Conservation (phyloP, 768 basidiomycete genomes). For the Psilocybe azurescens region DNA sequence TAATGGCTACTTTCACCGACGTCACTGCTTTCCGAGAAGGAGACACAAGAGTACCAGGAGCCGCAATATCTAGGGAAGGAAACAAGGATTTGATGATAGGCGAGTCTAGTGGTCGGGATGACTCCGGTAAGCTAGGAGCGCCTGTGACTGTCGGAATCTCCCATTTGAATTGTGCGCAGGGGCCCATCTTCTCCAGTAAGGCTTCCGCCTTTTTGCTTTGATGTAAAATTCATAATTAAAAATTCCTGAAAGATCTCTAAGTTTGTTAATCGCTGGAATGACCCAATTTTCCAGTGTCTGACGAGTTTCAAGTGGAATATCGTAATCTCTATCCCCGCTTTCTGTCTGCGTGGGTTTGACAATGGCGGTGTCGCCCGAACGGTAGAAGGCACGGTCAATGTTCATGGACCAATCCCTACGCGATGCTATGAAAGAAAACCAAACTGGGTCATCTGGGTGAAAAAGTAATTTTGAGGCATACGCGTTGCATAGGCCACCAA, state of each 20-base stretch:
- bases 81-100: background rate
- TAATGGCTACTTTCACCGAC: background rate
- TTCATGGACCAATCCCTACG: background rate
- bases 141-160: conserved; percentile 3
- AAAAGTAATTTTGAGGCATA: background rate
- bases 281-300: background rate
- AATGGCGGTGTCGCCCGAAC: background rate
- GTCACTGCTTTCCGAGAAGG: background rate
- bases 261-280: background rate
- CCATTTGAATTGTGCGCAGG: background rate
- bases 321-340: background rate
- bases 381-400: background rate
- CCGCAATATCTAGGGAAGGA: background rate
- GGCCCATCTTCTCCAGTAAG: background rate
- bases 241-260: background rate
- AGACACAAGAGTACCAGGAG: background rate
- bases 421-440: background rate
- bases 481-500: background rate
- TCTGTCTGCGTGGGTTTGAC: background rate
- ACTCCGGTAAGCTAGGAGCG: background rate
- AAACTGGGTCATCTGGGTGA: background rate
- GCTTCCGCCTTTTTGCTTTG: background rate
- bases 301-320: background rate
- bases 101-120: background rate
- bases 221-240: background rate